A percentile compares a stretch with the other conserved stretches of the same genome.
These are phyloP conservation scores for Takakia lepidozioides DNA, from an alignment of 225 moss, liverwort and hornwort genomes.

Conservation along the genomic window DNA sequence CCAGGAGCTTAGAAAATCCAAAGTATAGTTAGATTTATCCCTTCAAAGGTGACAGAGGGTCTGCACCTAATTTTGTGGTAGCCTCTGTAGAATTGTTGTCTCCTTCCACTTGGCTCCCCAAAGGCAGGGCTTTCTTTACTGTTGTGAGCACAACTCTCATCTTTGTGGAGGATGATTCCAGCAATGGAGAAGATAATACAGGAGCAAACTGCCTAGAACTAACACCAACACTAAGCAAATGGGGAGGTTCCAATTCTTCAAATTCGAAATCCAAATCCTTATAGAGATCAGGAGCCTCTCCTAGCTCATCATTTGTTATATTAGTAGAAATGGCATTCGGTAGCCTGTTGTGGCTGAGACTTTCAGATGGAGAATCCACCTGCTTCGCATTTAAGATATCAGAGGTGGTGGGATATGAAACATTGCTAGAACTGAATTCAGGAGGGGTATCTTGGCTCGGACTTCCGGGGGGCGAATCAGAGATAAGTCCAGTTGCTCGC, in stretches of 20 bases:
- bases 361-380: no score
- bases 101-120: conserved; percentile 9
- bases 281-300: no score
- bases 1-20: no score
- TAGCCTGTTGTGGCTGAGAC: conserved; percentile 12
- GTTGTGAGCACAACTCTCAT: conserved; percentile 43
- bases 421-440: no score
- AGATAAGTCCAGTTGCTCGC: conserved; percentile 52
- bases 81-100: conserved; percentile 14
- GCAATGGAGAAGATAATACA: conserved; percentile 10
- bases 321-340: no score
- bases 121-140: conserved; percentile 7
- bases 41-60: no score
- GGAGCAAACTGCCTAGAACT: conserved; percentile 8
- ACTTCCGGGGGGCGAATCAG: conserved; percentile 54
- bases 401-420: not conserved
- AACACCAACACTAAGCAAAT: conserved; percentile 5
- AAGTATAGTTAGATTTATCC: no score
- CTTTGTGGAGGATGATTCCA: conserved; percentile 28
- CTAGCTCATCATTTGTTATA: no score
- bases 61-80: conserved; percentile 12
- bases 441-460: conserved; percentile 5
- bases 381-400: no score
- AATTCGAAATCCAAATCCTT: conserved; percentile 34
- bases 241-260: conserved; percentile 18